A percentile compares a stretch with the other conserved stretches of the same genome.
phyloP scores from a whole-genome alignment of 306 rosid species.

The Medicago arabica region DNA sequence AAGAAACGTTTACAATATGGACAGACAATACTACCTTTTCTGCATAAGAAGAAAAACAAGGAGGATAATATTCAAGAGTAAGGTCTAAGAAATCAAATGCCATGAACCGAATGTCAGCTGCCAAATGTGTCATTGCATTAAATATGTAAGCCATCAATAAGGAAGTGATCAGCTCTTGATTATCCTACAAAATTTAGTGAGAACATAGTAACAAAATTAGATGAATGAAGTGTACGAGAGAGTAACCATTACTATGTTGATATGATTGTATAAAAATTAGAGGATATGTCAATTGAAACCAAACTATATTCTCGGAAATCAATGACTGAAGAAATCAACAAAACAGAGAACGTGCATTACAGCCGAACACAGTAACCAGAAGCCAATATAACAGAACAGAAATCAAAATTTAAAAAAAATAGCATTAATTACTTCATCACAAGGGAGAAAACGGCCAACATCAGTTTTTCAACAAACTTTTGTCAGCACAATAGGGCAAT shows the following conservation, averaged over 20 bases:
- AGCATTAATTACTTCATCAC: background rate
- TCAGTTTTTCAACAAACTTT: constrained; percentile 10
- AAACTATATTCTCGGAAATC: constrained; percentile 22
- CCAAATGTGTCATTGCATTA: constrained; percentile 84
- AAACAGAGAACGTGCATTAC: background rate
- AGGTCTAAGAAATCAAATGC: constrained; percentile 84
- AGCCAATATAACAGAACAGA: constrained; percentile 15
- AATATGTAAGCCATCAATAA: constrained; percentile 79
- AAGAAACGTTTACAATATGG: constrained; percentile 30
- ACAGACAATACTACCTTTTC: constrained; percentile 67
- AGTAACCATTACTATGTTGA: constrained; percentile 13
- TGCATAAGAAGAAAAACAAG: constrained; percentile 67
- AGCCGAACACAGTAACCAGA: constrained; percentile 37
- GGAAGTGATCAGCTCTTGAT: constrained; percentile 71
- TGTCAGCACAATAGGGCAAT: background rate
- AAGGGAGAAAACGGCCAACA: background rate
- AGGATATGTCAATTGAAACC: constrained; percentile 17
- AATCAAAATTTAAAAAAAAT: constrained; percentile 14
- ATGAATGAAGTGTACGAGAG: constrained; percentile 14
- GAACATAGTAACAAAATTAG: constrained; percentile 39
- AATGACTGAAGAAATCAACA: constrained; percentile 27
- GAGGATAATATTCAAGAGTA: constrained; percentile 68
- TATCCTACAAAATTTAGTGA: constrained; percentile 59
- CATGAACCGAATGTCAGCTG: constrained; percentile 77
- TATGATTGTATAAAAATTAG: constrained; percentile 17